These are phyloP conservation scores for Pholiota conissans DNA, from an alignment of 768 basidiomycete species.

Conservation along the genomic window DNA sequence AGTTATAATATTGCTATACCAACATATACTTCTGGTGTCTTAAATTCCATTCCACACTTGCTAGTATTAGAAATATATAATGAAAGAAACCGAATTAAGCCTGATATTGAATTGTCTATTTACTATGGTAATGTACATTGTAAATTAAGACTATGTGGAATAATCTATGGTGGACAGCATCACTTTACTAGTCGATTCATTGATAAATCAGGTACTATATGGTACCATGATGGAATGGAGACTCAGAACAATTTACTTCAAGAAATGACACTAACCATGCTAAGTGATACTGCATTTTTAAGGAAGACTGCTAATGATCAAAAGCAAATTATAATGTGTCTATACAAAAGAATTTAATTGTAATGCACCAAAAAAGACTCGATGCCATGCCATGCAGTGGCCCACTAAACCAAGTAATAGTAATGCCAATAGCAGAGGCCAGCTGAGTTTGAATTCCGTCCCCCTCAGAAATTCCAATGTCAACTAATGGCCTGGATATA, in stretches of 20 bases:
- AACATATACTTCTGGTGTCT: background rate
- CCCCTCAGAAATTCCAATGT: too few relatives aligned
- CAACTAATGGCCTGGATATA: too few relatives aligned
- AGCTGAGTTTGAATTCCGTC: too few relatives aligned
- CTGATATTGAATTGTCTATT: background rate
- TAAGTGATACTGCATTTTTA: background rate
- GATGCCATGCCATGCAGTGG: conserved; percentile 4
- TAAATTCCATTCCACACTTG: background rate
- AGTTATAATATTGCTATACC: too few relatives aligned
- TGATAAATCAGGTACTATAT: conserved; percentile 13
- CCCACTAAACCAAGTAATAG: conserved; percentile 4
- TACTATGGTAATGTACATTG: background rate
- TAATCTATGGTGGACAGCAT: conserved; percentile 19
- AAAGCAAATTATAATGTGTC: background rate
- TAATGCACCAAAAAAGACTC: background rate
- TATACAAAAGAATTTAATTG: background rate
- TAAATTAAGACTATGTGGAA: conserved; percentile 14
- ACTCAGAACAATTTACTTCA: background rate
- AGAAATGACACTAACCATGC: background rate
- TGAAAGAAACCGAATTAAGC: background rate
- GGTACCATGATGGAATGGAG: conserved; percentile 26
- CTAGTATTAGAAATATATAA: background rate
- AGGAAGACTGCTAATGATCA: background rate
- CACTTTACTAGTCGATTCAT: conserved; percentile 24
- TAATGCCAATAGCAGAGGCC: too few relatives aligned